Evolutionary conservation across 2,329 filamentous ascomycete species (phyloP).

Genomic region (Incumbomyces delicatus): DNA sequence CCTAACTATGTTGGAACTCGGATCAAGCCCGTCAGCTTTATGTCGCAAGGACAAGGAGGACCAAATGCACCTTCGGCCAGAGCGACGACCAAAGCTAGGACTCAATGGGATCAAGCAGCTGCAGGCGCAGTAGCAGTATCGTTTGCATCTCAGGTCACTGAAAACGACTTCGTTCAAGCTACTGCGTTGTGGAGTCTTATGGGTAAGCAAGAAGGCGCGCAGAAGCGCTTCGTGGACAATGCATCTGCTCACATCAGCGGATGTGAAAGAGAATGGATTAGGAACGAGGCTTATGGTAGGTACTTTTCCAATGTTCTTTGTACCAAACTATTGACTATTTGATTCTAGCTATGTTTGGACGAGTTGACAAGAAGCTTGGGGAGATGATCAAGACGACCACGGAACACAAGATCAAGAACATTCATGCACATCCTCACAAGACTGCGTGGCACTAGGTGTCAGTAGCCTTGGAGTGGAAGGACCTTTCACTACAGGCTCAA

Average conservation of each 20-base stretch:
- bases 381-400: background rate
- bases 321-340: background rate
- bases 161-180: too few relatives aligned
- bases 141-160: too few relatives aligned
- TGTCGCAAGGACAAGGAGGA: slow-evolving; percentile 3
- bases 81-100: too few relatives aligned
- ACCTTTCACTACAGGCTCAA: too few relatives aligned
- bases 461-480: too few relatives aligned
- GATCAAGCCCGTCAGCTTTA: slow-evolving; percentile 18
- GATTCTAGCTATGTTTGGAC: slow-evolving; percentile 18
- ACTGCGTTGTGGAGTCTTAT: too few relatives aligned
- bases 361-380: slow-evolving; percentile 9
- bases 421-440: background rate
- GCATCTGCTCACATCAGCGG: slow-evolving; percentile 47
- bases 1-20: slow-evolving; percentile 43
- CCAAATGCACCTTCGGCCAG: slow-evolving; percentile 29
- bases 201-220: slow-evolving; percentile 44
- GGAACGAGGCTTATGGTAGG: slow-evolving; percentile 44
- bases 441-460: slow-evolving; percentile 1
- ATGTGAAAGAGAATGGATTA: slow-evolving; percentile 49
- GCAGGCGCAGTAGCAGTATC: too few relatives aligned
- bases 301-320: background rate
- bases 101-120: too few relatives aligned
- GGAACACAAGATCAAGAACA: background rate
- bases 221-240: slow-evolving; percentile 53